These are phyloP conservation scores for Kwoniella sp. DNA, from an alignment of 768 basidiomycete genomes.

Conservation along the genomic window DNA sequence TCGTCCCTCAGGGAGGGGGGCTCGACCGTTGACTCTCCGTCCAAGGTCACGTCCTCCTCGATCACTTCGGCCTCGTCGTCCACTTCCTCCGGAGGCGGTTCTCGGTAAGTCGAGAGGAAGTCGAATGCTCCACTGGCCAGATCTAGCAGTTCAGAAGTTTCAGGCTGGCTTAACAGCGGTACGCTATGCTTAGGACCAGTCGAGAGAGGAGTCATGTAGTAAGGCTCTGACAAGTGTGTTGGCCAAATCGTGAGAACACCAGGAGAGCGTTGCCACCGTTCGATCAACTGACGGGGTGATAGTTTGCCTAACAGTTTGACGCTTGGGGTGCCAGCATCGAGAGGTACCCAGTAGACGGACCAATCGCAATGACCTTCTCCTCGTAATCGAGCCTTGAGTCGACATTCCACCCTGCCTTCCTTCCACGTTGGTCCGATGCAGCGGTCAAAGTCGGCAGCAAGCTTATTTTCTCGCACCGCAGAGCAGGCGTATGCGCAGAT, in stretches of 20 bases:
- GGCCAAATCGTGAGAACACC: conserved; percentile 23
- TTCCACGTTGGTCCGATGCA: conserved; percentile 12
- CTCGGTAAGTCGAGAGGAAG: conserved; percentile 16
- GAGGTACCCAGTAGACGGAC: conserved; percentile 19
- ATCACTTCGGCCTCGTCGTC: conserved; percentile 2
- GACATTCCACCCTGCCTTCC: neutral
- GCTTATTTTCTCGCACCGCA: neutral
- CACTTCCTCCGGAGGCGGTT: conserved; percentile 9
- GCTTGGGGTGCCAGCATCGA: neutral
- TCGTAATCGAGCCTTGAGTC: neutral
- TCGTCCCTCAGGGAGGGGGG: neutral
- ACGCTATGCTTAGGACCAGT: neutral
- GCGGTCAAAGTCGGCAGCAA: conserved; percentile 6
- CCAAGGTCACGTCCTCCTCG: conserved; percentile 12
- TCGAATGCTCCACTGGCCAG: conserved; percentile 10
- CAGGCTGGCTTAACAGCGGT: neutral
- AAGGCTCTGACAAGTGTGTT: conserved; percentile 9
- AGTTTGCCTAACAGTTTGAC: neutral
- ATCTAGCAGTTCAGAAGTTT: conserved; percentile 7
- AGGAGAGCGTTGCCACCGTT: conserved; percentile 5
- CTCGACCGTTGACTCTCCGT: conserved; percentile 7
- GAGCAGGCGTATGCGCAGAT: neutral
- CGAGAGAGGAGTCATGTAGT: neutral
- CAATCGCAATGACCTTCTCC: conserved; percentile 7
- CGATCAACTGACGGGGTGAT: conserved; percentile 8